Conservation (phyloP, 176 grass and related monocot genomes). For the Avena insularis region DNA sequence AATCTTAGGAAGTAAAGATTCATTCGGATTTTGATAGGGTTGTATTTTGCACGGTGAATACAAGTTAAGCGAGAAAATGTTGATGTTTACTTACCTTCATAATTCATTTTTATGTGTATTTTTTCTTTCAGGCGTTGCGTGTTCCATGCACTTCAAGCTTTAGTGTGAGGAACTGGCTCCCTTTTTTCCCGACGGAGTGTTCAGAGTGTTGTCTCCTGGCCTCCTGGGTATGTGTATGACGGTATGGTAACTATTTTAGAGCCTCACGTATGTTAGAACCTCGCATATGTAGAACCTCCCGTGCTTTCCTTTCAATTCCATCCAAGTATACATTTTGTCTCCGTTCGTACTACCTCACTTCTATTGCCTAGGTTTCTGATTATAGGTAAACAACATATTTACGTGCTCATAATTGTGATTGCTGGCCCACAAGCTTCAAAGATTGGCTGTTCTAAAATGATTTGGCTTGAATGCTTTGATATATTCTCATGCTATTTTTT, state of each 20-base stretch:
- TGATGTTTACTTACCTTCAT: neutral
- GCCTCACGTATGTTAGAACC: neutral
- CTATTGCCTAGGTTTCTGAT: neutral
- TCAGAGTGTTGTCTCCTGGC: neutral
- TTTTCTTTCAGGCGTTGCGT: neutral
- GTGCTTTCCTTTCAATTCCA: neutral
- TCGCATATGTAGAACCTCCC: too few relatives aligned
- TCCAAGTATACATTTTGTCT: neutral
- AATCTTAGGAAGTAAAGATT: neutral
- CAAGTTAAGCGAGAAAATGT: neutral
- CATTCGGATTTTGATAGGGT: too few relatives aligned
- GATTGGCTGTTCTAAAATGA: too few relatives aligned
- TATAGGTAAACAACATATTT: neutral
- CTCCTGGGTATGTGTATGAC: too few relatives aligned
- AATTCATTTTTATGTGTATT: neutral
- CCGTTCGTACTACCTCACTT: neutral
- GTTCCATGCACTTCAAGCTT: neutral
- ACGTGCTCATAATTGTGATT: too few relatives aligned
- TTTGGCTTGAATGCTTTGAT: too few relatives aligned
- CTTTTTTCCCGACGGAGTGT: neutral
- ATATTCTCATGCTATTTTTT: too few relatives aligned
- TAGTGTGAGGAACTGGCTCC: neutral
- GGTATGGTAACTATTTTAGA: neutral
- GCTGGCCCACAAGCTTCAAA: too few relatives aligned
- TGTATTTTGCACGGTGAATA: too few relatives aligned